A percentile compares a stretch with the other conserved stretches of the same genome.
These are phyloP conservation scores for Hamamelis virginiana DNA, from an alignment of 164 flowering plant species.

Conservation along the genomic window DNA sequence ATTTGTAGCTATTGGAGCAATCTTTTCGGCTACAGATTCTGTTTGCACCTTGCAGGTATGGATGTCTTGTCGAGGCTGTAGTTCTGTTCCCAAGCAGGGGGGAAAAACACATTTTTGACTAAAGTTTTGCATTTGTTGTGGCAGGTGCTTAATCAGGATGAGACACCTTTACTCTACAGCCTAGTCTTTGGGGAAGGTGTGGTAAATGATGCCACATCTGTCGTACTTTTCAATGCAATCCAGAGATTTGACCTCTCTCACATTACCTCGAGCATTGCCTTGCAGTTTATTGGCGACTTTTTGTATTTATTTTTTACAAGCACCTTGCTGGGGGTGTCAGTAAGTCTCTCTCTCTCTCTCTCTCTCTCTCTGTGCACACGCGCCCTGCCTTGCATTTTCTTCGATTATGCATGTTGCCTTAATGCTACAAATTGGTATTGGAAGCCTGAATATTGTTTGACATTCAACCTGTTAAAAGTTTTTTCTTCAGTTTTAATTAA, in stretches of 20 bases:
- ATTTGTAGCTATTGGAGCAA: conserved; percentile 53
- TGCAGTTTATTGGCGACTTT: conserved; percentile 34
- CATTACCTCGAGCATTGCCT: conserved; percentile 22
- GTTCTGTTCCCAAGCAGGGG: background rate
- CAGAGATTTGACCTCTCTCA: conserved; percentile 44
- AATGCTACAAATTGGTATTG: background rate
- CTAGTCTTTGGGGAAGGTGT: conserved; percentile 67
- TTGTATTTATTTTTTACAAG: conserved; percentile 38
- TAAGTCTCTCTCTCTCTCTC: conserved; percentile 27
- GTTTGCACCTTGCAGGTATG: conserved; percentile 62
- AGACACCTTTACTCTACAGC: conserved; percentile 56
- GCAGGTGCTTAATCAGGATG: conserved; percentile 66
- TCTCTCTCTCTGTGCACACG: background rate
- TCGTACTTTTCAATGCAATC: conserved; percentile 59
- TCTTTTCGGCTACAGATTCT: conserved; percentile 58
- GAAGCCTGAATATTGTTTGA: background rate
- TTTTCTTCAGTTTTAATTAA: too few species aligned
- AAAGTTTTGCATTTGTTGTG: background rate
- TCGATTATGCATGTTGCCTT: background rate
- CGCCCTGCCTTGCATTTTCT: background rate
- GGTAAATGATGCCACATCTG: conserved; percentile 58
- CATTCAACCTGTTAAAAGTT: too few species aligned
- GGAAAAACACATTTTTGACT: background rate
- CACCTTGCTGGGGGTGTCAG: conserved; percentile 50
- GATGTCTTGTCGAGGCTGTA: conserved; percentile 2